Percentiles rank a stretch among this genome's conserved stretches.
Conservation (phyloP, 192 early-diverging fungal genomes). For the Backusella macrospora region DNA sequence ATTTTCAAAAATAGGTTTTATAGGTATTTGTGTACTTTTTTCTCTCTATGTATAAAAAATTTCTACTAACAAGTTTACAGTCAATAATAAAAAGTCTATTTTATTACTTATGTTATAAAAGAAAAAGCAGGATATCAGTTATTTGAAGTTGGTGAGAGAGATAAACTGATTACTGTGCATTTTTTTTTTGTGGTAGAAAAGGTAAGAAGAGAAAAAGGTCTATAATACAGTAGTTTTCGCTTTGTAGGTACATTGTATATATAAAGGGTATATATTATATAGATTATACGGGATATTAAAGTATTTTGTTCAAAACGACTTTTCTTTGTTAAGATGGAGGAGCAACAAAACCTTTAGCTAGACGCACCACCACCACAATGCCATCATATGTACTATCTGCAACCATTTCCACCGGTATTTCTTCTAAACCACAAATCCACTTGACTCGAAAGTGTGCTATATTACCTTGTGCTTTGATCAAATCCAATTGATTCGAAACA, state of each 20-base stretch:
- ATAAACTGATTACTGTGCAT: neutral
- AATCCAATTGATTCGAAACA: conserved; percentile 13
- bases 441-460: conserved; percentile 17
- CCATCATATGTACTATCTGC: conserved; percentile 21
- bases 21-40: too few relatives aligned
- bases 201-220: neutral
- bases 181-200: neutral
- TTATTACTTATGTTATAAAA: too few relatives aligned
- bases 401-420: conserved; percentile 22
- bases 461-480: conserved; percentile 6
- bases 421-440: conserved; percentile 8
- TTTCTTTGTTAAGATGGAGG: neutral
- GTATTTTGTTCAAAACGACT: neutral
- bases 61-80: too few relatives aligned
- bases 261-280: conserved; percentile 4
- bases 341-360: neutral
- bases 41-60: too few relatives aligned
- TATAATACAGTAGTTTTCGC: neutral
- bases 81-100: too few relatives aligned
- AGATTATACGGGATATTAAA: neutral
- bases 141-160: neutral
- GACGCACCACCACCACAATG: conserved; percentile 29
- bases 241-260: neutral
- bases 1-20: too few relatives aligned
- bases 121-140: neutral